A percentile compares a stretch with the other conserved stretches of the same genome.
Conservation (phyloP, 2,329 filamentous ascomycete species). For the Cercospora janseana region DNA sequence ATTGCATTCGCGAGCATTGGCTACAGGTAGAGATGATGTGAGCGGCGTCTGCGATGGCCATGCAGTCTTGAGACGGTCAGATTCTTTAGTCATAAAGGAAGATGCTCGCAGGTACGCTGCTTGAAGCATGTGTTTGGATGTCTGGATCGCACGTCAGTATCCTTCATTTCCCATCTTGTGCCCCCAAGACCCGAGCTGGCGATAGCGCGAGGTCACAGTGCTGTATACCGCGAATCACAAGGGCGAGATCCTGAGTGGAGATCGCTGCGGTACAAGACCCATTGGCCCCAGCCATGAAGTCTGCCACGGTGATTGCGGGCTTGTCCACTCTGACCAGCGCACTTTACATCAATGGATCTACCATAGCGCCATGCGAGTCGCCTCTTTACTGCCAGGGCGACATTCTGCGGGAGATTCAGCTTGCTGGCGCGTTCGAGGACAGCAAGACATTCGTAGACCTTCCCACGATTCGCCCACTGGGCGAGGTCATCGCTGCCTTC, state of each 20-base stretch:
- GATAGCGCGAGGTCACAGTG: too few relatives aligned
- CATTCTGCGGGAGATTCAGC: conserved; percentile 60
- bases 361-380: conserved; percentile 65
- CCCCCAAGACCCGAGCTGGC: too few relatives aligned
- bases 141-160: too few relatives aligned
- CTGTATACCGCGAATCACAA: too few relatives aligned
- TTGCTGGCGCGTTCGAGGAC: conserved; percentile 63
- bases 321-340: conserved; percentile 34
- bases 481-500: conserved; percentile 62
- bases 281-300: conserved; percentile 8
- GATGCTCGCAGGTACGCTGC: too few relatives aligned
- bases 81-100: background rate
- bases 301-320: conserved; percentile 3
- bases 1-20: background rate
- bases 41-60: background rate
- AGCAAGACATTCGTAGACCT: conserved; percentile 69
- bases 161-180: too few relatives aligned
- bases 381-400: conserved; percentile 67
- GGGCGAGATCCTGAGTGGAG: too few relatives aligned
- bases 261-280: too few relatives aligned
- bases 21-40: conserved; percentile 5
- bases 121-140: too few relatives aligned
- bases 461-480: conserved; percentile 58
- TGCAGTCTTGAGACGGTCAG: background rate
- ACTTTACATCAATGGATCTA: conserved; percentile 60